A percentile compares a stretch with the other conserved stretches of the same genome.
Conservation (phyloP, 352 stramenopile genomes). For the Phytophthora agathidicida region DNA sequence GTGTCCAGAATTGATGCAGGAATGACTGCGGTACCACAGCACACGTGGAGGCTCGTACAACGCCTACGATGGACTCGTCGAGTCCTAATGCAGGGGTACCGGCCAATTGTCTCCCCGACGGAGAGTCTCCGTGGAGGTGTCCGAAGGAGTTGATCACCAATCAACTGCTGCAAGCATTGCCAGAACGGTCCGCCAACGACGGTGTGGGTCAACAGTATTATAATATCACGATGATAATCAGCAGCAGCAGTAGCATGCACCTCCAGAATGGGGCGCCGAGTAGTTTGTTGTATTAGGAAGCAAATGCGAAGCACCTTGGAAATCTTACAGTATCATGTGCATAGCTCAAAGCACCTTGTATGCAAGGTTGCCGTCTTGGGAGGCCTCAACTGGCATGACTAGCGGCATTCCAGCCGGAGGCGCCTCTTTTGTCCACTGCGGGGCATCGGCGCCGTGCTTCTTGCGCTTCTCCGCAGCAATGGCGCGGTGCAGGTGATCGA, state of each 20-base stretch:
- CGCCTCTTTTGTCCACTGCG: background rate
- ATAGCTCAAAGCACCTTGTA: conserved; percentile 39
- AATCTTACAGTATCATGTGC: conserved; percentile 10
- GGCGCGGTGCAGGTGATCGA: conserved; percentile 60
- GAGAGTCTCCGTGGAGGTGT: background rate
- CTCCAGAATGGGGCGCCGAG: background rate
- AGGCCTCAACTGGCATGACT: conserved; percentile 7
- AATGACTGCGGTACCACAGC: background rate
- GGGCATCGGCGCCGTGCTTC: conserved; percentile 22
- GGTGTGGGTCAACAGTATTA: no score
- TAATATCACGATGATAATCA: conserved; percentile 1
- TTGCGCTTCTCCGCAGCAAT: conserved; percentile 58
- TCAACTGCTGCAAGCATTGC: no score
- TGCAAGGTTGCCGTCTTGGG: conserved; percentile 1
- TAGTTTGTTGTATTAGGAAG: conserved; percentile 6
- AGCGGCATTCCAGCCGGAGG: conserved; percentile 7
- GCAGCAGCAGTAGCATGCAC: background rate
- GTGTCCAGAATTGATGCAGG: no score
- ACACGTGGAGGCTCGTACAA: background rate
- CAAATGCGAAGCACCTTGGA: background rate
- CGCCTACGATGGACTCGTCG: background rate
- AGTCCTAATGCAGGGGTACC: background rate
- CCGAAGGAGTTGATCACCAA: conserved; percentile 12
- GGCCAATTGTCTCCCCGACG: conserved; percentile 2
- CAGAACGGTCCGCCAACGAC: no score